phyloP scores from a whole-genome alignment of 805 yeast genomes.

The Cyberlindnera maritima region DNA sequence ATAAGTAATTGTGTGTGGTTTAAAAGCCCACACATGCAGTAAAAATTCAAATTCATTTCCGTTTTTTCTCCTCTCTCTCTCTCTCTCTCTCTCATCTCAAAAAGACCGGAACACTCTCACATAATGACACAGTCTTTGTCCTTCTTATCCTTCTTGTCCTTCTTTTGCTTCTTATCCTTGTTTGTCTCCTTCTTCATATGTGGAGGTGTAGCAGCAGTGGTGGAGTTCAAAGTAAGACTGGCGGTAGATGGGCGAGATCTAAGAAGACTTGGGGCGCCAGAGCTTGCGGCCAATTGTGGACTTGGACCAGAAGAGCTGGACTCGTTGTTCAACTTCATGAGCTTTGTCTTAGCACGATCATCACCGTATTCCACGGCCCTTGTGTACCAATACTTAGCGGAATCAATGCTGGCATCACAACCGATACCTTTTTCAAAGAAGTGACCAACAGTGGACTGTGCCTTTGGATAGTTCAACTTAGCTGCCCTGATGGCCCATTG shows the following conservation, averaged over 20 bases:
- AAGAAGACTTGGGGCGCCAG: not conserved
- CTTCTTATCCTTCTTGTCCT: slow-evolving; percentile 14
- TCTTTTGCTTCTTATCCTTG: slow-evolving; percentile 5
- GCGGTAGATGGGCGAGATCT: slow-evolving; percentile 1
- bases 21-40: too few species aligned
- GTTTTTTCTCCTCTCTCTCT: not conserved
- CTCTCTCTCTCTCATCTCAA: not conserved
- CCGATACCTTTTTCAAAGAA: slow-evolving; percentile 89
- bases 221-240: slow-evolving; percentile 2
- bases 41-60: too few species aligned
- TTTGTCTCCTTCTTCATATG: slow-evolving; percentile 4
- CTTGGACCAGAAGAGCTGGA: not conserved
- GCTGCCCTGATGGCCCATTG: slow-evolving; percentile 96
- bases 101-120: slow-evolving; percentile 7
- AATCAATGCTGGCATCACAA: slow-evolving; percentile 52
- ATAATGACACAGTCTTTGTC: slow-evolving; percentile 25
- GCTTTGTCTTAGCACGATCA: slow-evolving; percentile 43
- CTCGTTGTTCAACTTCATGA: slow-evolving; percentile 17
- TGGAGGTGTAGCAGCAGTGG: not conserved
- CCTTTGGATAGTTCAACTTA: slow-evolving; percentile 66
- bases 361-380: slow-evolving; percentile 67
- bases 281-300: not conserved
- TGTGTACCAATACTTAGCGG: slow-evolving; percentile 72
- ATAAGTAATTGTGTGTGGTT: too few species aligned
- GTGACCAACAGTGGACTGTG: slow-evolving; percentile 80